Percentiles rank a stretch among this genome's conserved stretches.
These are phyloP conservation scores for Globisporangium alternatum DNA, from an alignment of 352 stramenopile species.

Conservation along the genomic window DNA sequence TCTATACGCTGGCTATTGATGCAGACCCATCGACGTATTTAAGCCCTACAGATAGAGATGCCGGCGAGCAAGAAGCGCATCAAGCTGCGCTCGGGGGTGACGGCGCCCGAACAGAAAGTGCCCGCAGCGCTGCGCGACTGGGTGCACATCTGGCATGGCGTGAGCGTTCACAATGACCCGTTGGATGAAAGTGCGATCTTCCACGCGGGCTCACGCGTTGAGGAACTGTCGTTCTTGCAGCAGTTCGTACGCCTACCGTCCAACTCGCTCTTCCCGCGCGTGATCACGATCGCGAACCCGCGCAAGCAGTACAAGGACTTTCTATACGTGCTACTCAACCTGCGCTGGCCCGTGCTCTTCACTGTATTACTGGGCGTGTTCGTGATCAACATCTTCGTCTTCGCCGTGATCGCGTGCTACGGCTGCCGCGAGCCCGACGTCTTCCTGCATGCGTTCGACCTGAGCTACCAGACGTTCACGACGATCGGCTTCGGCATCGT, in stretches of 20 bases:
- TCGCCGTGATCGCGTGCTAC: slow-evolving; percentile 43
- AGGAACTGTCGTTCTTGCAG: slow-evolving; percentile 66
- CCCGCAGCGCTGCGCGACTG: slow-evolving; percentile 63
- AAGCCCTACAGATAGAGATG: slow-evolving; percentile 26
- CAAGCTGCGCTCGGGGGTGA: slow-evolving; percentile 45
- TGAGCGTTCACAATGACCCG: slow-evolving; percentile 48
- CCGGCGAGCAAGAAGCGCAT: slow-evolving; percentile 79
- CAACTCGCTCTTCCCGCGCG: slow-evolving; percentile 69
- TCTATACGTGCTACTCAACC: slow-evolving; percentile 79
- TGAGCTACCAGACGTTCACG: slow-evolving; percentile 85
- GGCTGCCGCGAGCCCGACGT: slow-evolving; percentile 49
- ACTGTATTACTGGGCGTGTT: slow-evolving; percentile 61
- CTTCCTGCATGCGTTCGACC: slow-evolving; percentile 62
- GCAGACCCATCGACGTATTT: too few relatives aligned
- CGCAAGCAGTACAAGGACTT: slow-evolving; percentile 80
- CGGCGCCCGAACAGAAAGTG: slow-evolving; percentile 50
- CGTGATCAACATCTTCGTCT: slow-evolving; percentile 59
- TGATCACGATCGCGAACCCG: slow-evolving; percentile 61
- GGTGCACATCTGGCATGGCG: slow-evolving; percentile 82
- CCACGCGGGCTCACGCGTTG: slow-evolving; percentile 58
- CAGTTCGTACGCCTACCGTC: slow-evolving; percentile 63
- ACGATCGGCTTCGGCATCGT: slow-evolving; percentile 83
- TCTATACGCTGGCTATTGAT: too few relatives aligned
- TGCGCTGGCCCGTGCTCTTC: slow-evolving; percentile 73
- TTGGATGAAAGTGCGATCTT: slow-evolving; percentile 47